These are phyloP conservation scores for Ascoidea asiatica DNA, from an alignment of 805 yeast genomes.

Conservation along the genomic window DNA sequence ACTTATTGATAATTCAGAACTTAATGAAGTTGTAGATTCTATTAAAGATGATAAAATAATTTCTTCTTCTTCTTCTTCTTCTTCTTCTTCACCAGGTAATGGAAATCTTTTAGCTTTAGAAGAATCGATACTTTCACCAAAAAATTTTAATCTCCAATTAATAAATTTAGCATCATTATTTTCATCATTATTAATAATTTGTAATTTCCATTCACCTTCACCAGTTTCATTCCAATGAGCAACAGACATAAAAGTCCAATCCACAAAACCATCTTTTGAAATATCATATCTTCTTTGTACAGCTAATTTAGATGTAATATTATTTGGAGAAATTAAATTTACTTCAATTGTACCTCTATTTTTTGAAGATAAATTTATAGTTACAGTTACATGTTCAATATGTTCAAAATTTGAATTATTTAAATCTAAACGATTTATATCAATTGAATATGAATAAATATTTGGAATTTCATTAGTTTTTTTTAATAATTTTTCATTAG, in stretches of 20 bases:
- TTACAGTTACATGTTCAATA: slow-evolving; percentile 78
- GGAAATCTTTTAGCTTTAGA: slow-evolving; percentile 45
- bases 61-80: slow-evolving; percentile 1
- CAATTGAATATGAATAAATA: slow-evolving; percentile 19
- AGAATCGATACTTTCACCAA: slow-evolving; percentile 68
- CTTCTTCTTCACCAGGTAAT: slow-evolving; percentile 22
- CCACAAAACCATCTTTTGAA: slow-evolving; percentile 41
- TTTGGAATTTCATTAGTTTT: slow-evolving; percentile 10
- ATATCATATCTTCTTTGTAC: slow-evolving; percentile 48
- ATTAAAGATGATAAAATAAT: not conserved
- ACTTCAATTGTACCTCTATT: slow-evolving; percentile 61
- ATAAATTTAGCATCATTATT: slow-evolving; percentile 29
- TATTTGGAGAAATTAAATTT: slow-evolving; percentile 60
- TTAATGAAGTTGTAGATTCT: slow-evolving; percentile 1
- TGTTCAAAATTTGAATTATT: slow-evolving; percentile 46
- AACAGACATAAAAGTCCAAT: slow-evolving; percentile 95
- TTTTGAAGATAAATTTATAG: slow-evolving; percentile 52
- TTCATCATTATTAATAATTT: slow-evolving; percentile 35
- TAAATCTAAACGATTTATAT: slow-evolving; percentile 35
- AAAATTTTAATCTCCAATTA: slow-evolving; percentile 67
- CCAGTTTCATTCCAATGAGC: slow-evolving; percentile 93
- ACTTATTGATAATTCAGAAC: not conserved
- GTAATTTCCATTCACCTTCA: slow-evolving; percentile 70
- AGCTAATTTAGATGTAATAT: slow-evolving; percentile 63
- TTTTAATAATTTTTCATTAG: slow-evolving; percentile 17